Evolutionary conservation across 805 yeast species (phyloP).

Genomic region (Henningerozyma blattae): DNA sequence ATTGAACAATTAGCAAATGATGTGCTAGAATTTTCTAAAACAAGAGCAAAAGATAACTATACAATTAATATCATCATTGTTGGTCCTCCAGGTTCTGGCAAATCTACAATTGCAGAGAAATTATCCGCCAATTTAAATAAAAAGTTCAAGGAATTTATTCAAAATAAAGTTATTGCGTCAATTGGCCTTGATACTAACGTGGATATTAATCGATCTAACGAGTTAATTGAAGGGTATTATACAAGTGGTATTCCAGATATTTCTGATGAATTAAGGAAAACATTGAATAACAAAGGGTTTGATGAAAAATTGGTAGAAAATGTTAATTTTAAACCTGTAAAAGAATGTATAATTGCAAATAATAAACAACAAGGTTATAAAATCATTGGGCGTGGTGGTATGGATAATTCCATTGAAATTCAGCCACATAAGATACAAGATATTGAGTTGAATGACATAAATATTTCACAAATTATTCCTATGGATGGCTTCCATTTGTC

Average conservation of each 20-base stretch:
- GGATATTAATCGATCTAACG: neutral
- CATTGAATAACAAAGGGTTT: neutral
- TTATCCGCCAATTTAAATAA: slow-evolving; percentile 33
- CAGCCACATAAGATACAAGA: too few relatives aligned
- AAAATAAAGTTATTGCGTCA: slow-evolving; percentile 1
- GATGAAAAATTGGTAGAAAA: slow-evolving; percentile 10
- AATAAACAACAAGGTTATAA: slow-evolving; percentile 13
- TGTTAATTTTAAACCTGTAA: slow-evolving; percentile 11
- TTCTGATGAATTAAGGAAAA: slow-evolving; percentile 1
- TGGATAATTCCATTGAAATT: slow-evolving; percentile 16
- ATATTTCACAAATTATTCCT: slow-evolving; percentile 38
- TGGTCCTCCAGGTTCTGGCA: slow-evolving; percentile 83
- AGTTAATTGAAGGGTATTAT: slow-evolving; percentile 2
- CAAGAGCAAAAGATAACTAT: slow-evolving; percentile 19
- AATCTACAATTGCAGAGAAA: slow-evolving; percentile 48
- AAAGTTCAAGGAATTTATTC: slow-evolving; percentile 9
- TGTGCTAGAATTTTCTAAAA: slow-evolving; percentile 18
- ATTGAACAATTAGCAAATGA: slow-evolving; percentile 22
- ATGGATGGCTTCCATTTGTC: slow-evolving; percentile 77
- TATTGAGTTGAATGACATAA: neutral
- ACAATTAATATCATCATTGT: slow-evolving; percentile 48
- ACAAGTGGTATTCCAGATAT: slow-evolving; percentile 4
- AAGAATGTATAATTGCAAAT: slow-evolving; percentile 6
- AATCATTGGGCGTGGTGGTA: slow-evolving; percentile 21
- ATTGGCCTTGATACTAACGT: neutral